Evolutionary conservation across 805 yeast genomes (phyloP), one percentile per base, ranked within the genome.

Genomic region (Henningerozyma blattae): DNA sequence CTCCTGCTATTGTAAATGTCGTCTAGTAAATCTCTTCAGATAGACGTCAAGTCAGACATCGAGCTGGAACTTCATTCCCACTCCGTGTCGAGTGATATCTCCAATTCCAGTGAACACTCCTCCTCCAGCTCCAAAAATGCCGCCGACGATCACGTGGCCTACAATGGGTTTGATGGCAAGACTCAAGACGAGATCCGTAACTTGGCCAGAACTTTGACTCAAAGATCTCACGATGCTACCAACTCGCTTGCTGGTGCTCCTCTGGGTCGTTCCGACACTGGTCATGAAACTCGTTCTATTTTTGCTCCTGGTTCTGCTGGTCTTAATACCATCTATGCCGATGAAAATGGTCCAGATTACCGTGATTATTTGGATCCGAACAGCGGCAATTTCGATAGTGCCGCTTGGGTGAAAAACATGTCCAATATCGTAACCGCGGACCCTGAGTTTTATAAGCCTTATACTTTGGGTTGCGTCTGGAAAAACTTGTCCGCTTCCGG

Each of bases 351-450:
- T 13, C 39, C 43, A 3, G 42, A 42, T 4, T 55, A 55, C 33
- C 55, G 61, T 34, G 64, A 69, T 14, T 46, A 61, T 33, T 59
- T 78, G 44, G 73, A 78, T 46, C 86, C 86, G 1, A 59, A 62
- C 16, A 61, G 70, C 33, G 77, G 70, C n/a, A 47, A 65, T 5
- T 77, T 77, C 48, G 67, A 68, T 42, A 65, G 80, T 34, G 70
- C 67, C 46, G 70, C 67, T 35, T 77, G 86, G 86, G 75, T 77
- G 35, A 73, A 73, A 47, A 77, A 77, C 44, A 53, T 75, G 58
- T 62, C 75, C 38, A 70, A 70, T 40, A 48, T 77, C 38, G 54
- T 58, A 42, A 64, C 63, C 22, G 48, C 65, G 2, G 80, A 78
- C 44, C 71, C 72, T 0, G 82, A 76, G 16, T 72, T 72, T 55